A percentile compares a stretch with the other conserved stretches of the same genome.
Evolutionary conservation across 345 rosid species (phyloP).

Genomic region (Sonneratia caseolaris): DNA sequence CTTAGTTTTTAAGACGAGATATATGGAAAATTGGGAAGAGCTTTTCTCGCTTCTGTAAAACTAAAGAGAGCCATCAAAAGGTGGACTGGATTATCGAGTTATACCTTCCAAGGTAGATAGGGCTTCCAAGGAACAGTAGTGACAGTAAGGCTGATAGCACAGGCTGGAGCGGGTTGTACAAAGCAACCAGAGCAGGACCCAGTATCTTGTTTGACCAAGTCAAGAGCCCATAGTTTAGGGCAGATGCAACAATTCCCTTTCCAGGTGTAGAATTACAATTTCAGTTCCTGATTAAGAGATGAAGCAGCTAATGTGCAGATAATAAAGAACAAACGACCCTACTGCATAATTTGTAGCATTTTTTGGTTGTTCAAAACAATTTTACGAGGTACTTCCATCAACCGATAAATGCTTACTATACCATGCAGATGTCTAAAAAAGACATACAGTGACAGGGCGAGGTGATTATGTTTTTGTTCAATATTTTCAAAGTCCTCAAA

Average conservation of each 20-base stretch:
- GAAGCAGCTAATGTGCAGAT: neutral
- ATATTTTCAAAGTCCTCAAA: neutral
- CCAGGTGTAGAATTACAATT: slow-evolving; percentile 3
- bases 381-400: neutral
- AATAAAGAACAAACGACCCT: neutral
- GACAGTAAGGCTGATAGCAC: slow-evolving; percentile 81
- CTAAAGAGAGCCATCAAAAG: neutral
- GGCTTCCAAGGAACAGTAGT: slow-evolving; percentile 83
- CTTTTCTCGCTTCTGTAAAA: neutral
- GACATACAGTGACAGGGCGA: neutral
- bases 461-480: neutral
- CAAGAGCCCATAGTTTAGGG: slow-evolving; percentile 78
- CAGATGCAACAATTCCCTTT: slow-evolving; percentile 84
- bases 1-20: neutral
- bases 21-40: neutral
- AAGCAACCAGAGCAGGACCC: slow-evolving; percentile 94
- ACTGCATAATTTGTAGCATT: neutral
- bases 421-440: neutral
- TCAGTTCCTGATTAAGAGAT: neutral
- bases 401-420: neutral
- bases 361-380: neutral
- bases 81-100: neutral
- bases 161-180: slow-evolving; percentile 94
- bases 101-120: slow-evolving; percentile 91
- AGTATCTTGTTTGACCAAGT: slow-evolving; percentile 96